Evolutionary conservation across 768 basidiomycete genomes (phyloP).

Genomic region (Lyophyllum semitale): DNA sequence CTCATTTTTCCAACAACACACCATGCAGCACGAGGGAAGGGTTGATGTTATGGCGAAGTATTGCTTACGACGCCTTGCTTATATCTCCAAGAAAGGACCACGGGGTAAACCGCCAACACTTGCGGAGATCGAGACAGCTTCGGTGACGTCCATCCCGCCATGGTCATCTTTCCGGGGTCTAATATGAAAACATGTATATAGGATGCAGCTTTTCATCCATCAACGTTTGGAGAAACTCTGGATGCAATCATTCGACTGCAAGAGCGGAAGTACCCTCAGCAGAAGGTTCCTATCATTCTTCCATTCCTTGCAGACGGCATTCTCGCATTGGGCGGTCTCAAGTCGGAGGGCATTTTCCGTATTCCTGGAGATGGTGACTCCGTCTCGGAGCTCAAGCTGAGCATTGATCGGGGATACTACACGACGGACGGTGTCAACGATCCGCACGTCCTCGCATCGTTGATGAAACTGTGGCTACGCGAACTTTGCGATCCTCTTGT

Average conservation of each 20-base stretch:
- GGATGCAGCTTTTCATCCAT: slow-evolving; percentile 95
- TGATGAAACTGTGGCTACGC: slow-evolving; percentile 92
- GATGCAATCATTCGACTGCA: slow-evolving; percentile 84
- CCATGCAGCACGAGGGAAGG: slow-evolving; percentile 67
- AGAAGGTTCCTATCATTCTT: slow-evolving; percentile 89
- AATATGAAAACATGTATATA: slow-evolving; percentile 31
- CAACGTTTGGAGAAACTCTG: slow-evolving; percentile 90
- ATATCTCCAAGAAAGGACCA: slow-evolving; percentile 82
- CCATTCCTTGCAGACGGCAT: slow-evolving; percentile 94
- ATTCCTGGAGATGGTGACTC: slow-evolving; percentile 89
- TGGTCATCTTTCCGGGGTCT: slow-evolving; percentile 5
- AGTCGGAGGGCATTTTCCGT: slow-evolving; percentile 90
- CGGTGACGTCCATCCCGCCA: slow-evolving; percentile 46
- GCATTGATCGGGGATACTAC: slow-evolving; percentile 91
- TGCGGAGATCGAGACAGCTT: slow-evolving; percentile 90
- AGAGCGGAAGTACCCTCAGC: slow-evolving; percentile 80
- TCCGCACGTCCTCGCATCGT: slow-evolving; percentile 85
- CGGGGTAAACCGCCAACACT: slow-evolving; percentile 80
- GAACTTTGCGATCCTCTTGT: slow-evolving; percentile 92
- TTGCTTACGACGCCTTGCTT: slow-evolving; percentile 75
- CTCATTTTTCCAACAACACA: slow-evolving; percentile 75
- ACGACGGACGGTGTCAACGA: slow-evolving; percentile 89
- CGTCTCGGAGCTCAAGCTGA: slow-evolving; percentile 84
- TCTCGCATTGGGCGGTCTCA: slow-evolving; percentile 82
- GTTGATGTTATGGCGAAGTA: slow-evolving; percentile 92